These are phyloP conservation scores for Talaromyces verruculosus DNA, from an alignment of 2,329 filamentous ascomycete genomes.

Conservation along the genomic window DNA sequence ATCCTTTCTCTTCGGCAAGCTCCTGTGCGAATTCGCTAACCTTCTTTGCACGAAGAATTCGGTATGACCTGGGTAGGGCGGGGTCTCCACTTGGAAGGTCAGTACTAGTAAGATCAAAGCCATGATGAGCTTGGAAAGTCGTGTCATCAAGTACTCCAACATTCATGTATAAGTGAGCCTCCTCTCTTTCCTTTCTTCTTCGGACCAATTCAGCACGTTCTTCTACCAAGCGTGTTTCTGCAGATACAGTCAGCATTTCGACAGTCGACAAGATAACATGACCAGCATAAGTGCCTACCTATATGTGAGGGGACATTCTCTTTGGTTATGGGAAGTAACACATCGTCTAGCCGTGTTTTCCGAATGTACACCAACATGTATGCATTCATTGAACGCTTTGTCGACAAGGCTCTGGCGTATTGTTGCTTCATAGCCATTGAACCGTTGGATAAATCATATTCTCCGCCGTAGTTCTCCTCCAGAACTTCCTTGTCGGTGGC, in stretches of 20 bases:
- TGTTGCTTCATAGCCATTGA: conserved; percentile 61
- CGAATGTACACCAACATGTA: conserved; percentile 99
- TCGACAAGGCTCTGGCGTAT: conserved; percentile 63
- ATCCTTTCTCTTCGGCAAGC: conserved; percentile 68
- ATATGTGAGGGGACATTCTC: conserved; percentile 81
- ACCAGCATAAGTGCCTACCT: conserved; percentile 51
- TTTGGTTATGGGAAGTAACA: conserved; percentile 73
- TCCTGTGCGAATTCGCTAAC: conserved; percentile 71
- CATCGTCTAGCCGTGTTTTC: conserved; percentile 77
- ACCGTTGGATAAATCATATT: conserved; percentile 65
- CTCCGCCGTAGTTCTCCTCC: conserved; percentile 95
- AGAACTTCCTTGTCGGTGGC: conserved; percentile 87
- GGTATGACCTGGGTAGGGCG: conserved; percentile 69
- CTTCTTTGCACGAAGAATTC: conserved; percentile 71
- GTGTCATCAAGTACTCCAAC: conserved; percentile 78
- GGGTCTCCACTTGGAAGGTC: conserved; percentile 64
- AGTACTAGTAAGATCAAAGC: conserved; percentile 76
- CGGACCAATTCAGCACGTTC: conserved; percentile 75
- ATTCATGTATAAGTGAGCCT: conserved; percentile 88
- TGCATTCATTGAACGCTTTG: conserved; percentile 75
- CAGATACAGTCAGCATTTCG: not conserved
- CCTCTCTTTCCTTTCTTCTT: conserved; percentile 82
- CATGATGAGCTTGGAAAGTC: conserved; percentile 76
- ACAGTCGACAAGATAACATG: not conserved
- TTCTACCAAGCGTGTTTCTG: conserved; percentile 73